A percentile compares a stretch with the other conserved stretches of the same genome.
Conservation (phyloP, 1,139 yeast species). For the Hemisphaericaspora xylanilytica region DNA sequence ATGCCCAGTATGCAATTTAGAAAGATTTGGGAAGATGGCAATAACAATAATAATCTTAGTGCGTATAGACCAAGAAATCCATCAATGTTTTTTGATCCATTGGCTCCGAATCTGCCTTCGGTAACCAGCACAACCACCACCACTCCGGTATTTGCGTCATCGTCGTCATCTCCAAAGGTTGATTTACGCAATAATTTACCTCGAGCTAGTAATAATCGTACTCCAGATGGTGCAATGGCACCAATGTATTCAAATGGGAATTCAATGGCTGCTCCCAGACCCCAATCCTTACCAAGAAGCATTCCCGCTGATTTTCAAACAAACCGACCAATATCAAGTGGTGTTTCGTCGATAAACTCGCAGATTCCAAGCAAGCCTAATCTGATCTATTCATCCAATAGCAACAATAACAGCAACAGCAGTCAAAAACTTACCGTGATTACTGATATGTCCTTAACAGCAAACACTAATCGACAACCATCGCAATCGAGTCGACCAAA, state of each 20-base stretch:
- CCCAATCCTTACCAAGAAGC: conserved; percentile 10
- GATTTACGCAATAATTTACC: neutral
- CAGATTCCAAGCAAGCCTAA: conserved; percentile 17
- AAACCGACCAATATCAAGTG: conserved; percentile 7
- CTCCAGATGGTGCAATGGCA: conserved; percentile 2
- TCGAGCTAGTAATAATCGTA: neutral
- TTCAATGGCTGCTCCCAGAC: conserved; percentile 6
- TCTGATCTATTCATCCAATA: conserved; percentile 23
- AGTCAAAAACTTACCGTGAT: conserved; percentile 20
- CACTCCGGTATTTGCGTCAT: too few species aligned
- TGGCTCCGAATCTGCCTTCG: conserved; percentile 27
- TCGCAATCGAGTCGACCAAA: conserved; percentile 4
- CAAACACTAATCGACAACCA: neutral
- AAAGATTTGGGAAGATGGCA: conserved; percentile 36
- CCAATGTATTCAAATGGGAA: neutral
- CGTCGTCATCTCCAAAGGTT: conserved; percentile 2
- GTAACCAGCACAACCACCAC: too few species aligned
- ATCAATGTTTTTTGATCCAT: conserved; percentile 37
- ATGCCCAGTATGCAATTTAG: conserved; percentile 36
- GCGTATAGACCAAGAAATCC: conserved; percentile 39
- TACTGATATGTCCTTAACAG: conserved; percentile 33
- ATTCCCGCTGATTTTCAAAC: conserved; percentile 5
- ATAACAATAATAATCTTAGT: conserved; percentile 11
- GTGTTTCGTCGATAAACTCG: neutral
- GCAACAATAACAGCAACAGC: too few species aligned